Base-by-base conservation (phyloP, 2,329 filamentous ascomycete species). In the Botrytis galanthina region DNA sequence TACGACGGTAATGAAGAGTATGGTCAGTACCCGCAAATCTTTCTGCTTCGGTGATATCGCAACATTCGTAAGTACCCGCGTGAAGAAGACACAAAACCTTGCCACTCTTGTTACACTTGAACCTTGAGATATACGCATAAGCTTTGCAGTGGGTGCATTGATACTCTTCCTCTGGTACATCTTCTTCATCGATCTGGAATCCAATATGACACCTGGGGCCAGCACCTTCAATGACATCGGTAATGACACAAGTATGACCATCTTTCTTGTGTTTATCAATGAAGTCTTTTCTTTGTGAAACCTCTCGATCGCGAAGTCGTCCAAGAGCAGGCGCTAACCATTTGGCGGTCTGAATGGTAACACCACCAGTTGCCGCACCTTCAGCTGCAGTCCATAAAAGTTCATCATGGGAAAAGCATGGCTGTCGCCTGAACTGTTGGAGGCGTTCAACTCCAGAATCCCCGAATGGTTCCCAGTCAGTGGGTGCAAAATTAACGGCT, bases 381-480 rank as follows among this genome's bases (percentile, higher is more conserved):
- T 93, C 90, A 10, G 95, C 94, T 12, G 96, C 96, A 3, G 95
- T 98, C 84, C 97, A 91, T 5, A 99, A 86, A 35, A 99, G 84
- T 81, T 99, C 96, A 79, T 99, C 96, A 77, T 99, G 96, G 0
- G 95, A 98, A 82, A 99, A 99, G 82, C 96, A 98, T 1, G 96
- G 94, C 76, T 98, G 95, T 73, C 95, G 90, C 73, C 95, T 89
- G 82, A 98, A 99, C 68, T 91, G 88, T 78, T 96, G 93, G 44
- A 98, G 85, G 76, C 95, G 88, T 78, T 95, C 91, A 1, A 98
- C 95, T 0, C 96, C 95, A 42, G 91, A 88, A 72, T 95, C 90
- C 2, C 96, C 96, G 80, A 91, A 97, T 0, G 94, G 94, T 80
- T 99, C 96, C 96, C 96, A 99, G 79, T 99, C 96, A 42, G 86